phyloP scores from a whole-genome alignment of 352 stramenopile genomes.

The Phytopythium cucurbitacearum region DNA sequence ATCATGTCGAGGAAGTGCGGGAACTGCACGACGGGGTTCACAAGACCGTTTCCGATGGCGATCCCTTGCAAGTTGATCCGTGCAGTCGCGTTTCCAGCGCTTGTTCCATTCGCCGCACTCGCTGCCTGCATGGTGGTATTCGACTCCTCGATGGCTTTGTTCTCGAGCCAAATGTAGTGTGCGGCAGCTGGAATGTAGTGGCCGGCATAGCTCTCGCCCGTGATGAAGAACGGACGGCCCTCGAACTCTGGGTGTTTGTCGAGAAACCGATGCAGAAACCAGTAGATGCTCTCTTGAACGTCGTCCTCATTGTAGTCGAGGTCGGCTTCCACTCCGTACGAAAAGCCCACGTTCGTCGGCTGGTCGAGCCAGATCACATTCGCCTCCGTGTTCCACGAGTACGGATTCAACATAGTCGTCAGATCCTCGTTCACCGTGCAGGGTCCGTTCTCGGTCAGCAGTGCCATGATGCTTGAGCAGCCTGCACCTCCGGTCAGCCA shows the following conservation, averaged over 20 bases:
- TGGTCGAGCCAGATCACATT: conserved; percentile 67
- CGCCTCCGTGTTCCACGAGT: conserved; percentile 49
- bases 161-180: conserved; percentile 37
- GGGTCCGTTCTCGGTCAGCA: conserved; percentile 54
- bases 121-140: conserved; percentile 10
- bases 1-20: conserved; percentile 37
- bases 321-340: conserved; percentile 17
- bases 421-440: conserved; percentile 32
- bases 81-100: neutral
- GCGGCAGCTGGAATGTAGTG: conserved; percentile 54
- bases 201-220: conserved; percentile 48
- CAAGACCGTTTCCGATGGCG: conserved; percentile 51
- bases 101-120: conserved; percentile 7
- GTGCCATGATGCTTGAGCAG: conserved; percentile 34
- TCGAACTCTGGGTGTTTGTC: conserved; percentile 47
- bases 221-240: conserved; percentile 38
- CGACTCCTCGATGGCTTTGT: conserved; percentile 6
- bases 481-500: conserved; percentile 42
- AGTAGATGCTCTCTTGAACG: conserved; percentile 42
- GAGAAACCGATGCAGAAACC: conserved; percentile 51
- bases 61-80: conserved; percentile 45
- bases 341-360: conserved; percentile 41
- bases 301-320: conserved; percentile 22
- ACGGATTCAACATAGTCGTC: conserved; percentile 32
- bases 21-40: conserved; percentile 32